Evolutionary conservation across 228 moss, liverwort and hornwort genomes (phyloP), one percentile per base, ranked within the genome.

Genomic region (Sphagnum magellanicum): DNA sequence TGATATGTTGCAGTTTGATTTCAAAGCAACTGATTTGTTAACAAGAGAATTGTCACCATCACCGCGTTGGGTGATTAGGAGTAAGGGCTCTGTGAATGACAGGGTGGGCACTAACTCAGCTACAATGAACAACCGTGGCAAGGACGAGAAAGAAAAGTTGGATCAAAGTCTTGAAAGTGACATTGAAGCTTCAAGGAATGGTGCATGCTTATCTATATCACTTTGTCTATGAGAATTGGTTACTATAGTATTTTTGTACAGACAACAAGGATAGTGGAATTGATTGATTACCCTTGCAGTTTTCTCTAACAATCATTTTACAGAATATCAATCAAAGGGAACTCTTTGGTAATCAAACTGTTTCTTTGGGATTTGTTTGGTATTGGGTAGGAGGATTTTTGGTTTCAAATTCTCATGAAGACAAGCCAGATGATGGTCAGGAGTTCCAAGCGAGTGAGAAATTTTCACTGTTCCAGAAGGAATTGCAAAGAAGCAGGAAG

Each of bases 401-500:
- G 68, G 63, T 74, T 52, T 70, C 71, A 16, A 62, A 47, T 63
- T 64, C 70, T 58, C 67, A 76, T 67, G 76, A 73, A 6, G 32
- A 70, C 8, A 64, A 5, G 61, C 78, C 76, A 63, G 69, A 77
- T 7, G 73, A 61, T 53, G 76, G 60, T 55, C 68, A 32, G 50
- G 6, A 60, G 10, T 4, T 70, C 50, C 68, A 74, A n/a, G 16
- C 79, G 48, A 68, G 55, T 1, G 8, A 48, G 71, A 74, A 64
- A 66, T 10, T 64, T 61, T 47, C 14, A 52, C 61, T 0, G 51
- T 67, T 59, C 60, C 70, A 14, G 52, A 16, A 63, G 70, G 81
- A 50, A 53, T 75, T 67, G 65, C 64, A 61, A 51, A 65, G 61
- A 48, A 82, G 75, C 71, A 76, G 71, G 67, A 85, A 75, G 67